A percentile compares a stretch with the other conserved stretches of the same genome.
Evolutionary conservation across 169 alveolate genomes (phyloP).

Genomic region (Neospora caninum): DNA sequence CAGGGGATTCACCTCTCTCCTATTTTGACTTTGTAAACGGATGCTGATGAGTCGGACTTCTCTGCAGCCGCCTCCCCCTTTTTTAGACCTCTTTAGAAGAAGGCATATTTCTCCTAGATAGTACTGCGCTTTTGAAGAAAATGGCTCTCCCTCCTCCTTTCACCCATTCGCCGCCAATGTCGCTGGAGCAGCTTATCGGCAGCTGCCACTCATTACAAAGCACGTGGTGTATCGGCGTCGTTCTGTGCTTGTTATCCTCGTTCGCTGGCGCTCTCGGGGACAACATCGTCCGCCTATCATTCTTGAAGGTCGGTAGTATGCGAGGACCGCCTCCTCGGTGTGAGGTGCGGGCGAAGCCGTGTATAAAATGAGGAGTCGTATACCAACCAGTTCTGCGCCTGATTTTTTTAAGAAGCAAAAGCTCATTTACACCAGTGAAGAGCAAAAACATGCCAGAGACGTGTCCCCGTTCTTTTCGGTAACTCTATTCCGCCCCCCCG

Average conservation of each 20-base stretch:
- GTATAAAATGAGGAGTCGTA: not conserved
- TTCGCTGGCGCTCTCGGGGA: slow-evolving; percentile 58
- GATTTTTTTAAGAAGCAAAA: not conserved
- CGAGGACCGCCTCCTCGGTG: not conserved
- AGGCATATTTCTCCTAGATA: too few relatives aligned
- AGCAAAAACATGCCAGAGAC: too few relatives aligned
- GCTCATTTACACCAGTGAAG: too few relatives aligned
- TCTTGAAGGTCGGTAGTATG: not conserved
- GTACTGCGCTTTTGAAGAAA: not conserved
- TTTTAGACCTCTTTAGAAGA: too few relatives aligned
- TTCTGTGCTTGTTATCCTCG: not conserved
- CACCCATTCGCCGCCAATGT: not conserved
- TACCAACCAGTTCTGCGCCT: not conserved
- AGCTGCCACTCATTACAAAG: not conserved
- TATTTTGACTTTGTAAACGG: too few relatives aligned
- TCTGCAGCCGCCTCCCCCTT: too few relatives aligned
- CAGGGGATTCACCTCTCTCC: too few relatives aligned
- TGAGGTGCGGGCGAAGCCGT: not conserved
- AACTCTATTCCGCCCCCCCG: too few relatives aligned
- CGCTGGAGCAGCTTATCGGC: not conserved
- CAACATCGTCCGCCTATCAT: slow-evolving; percentile 55
- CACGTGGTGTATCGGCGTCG: slow-evolving; percentile 53
- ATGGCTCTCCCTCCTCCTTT: not conserved
- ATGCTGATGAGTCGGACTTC: too few relatives aligned
- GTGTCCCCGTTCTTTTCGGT: too few relatives aligned